Conservation (phyloP, 495 filamentous ascomycete species). For the Hypoxylon crocopeplum region DNA sequence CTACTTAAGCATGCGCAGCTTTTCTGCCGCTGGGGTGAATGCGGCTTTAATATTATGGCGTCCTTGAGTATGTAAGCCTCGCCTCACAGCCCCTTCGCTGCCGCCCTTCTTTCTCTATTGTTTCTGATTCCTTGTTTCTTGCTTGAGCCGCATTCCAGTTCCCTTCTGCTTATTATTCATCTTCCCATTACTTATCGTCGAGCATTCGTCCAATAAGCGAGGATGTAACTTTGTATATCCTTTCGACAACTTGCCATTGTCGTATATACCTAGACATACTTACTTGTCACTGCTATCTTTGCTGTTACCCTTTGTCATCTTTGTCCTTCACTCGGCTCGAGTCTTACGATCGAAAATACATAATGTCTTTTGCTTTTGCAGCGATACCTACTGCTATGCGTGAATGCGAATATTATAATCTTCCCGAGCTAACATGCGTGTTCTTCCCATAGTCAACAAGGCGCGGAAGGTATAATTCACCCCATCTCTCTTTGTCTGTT, state of each 20-base stretch:
- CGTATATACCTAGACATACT: not conserved
- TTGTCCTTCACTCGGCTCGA: not conserved
- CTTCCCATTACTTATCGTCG: conserved; percentile 1
- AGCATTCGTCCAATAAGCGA: conserved; percentile 27
- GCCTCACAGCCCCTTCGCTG: conserved; percentile 2
- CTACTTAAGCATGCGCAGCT: conserved; percentile 31
- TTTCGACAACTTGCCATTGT: conserved; percentile 27
- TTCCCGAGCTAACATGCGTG: conserved; percentile 55
- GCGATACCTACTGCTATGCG: conserved; percentile 32
- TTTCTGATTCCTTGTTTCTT: not conserved
- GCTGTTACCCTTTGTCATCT: not conserved
- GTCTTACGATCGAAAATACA: conserved; percentile 9
- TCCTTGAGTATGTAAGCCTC: conserved; percentile 44
- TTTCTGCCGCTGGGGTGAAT: conserved; percentile 35
- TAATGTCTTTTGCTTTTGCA: conserved; percentile 28
- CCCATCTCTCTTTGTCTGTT: not conserved
- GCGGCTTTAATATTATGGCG: conserved; percentile 40
- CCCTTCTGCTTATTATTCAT: not conserved
- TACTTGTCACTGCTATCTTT: not conserved
- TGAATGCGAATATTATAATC: conserved; percentile 12
- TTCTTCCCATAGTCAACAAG: conserved; percentile 61
- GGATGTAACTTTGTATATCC: conserved; percentile 24
- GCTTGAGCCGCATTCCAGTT: conserved; percentile 35
- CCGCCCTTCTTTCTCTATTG: not conserved
- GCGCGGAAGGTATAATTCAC: conserved; percentile 54